These are phyloP conservation scores for Iberis pinnata DNA, from an alignment of 345 rosid species.

Conservation along the genomic window DNA sequence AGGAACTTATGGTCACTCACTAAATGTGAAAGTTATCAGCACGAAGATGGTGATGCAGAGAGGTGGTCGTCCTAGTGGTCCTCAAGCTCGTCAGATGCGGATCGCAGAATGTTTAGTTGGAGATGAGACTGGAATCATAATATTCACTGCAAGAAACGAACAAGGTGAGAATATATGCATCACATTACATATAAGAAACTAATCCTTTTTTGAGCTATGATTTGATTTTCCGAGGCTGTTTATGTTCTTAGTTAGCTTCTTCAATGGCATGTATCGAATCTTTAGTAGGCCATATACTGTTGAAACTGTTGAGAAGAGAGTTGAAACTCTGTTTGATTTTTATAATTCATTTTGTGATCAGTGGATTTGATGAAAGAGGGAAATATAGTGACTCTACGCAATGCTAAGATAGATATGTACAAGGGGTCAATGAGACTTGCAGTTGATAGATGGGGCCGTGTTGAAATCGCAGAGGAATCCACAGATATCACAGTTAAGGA, in stretches of 20 bases:
- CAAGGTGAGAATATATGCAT: constrained; percentile 47
- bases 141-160: constrained; percentile 85
- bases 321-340: no score
- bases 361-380: constrained; percentile 91
- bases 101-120: constrained; percentile 87
- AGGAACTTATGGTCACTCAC: constrained; percentile 76
- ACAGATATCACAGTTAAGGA: constrained; percentile 58
- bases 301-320: no score
- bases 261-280: neutral
- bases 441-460: constrained; percentile 62
- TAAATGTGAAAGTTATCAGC: constrained; percentile 75
- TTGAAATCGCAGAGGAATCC: constrained; percentile 45
- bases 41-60: constrained; percentile 75
- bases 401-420: constrained; percentile 72
- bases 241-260: constrained; percentile 1
- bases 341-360: constrained; percentile 22
- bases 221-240: neutral
- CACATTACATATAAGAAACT: neutral
- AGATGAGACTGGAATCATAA: constrained; percentile 85
- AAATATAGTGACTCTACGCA: constrained; percentile 50
- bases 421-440: constrained; percentile 85
- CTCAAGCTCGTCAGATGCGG: constrained; percentile 80
- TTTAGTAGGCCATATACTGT: no score
- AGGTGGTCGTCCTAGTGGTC: constrained; percentile 60
- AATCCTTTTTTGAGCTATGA: neutral